These are phyloP conservation scores for Podospora sp. DNA, from an alignment of 495 filamentous ascomycete genomes.

Conservation along the genomic window DNA sequence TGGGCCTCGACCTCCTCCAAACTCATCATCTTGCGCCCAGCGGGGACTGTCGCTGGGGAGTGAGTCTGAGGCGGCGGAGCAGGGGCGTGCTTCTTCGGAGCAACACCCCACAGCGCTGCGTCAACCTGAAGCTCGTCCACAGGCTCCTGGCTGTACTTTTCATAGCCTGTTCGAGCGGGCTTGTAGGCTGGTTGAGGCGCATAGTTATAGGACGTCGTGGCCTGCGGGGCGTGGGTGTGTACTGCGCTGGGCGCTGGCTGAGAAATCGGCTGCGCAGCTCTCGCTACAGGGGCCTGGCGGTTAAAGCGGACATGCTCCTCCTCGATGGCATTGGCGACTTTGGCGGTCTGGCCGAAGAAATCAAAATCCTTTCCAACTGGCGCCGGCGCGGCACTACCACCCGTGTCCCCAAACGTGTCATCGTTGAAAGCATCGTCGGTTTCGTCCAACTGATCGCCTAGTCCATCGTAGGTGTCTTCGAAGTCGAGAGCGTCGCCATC, in stretches of 20 bases:
- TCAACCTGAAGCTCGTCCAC: constrained; percentile 89
- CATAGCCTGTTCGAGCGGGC: constrained; percentile 77
- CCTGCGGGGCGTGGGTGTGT: constrained; percentile 28
- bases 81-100: constrained; percentile 57
- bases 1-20: constrained; percentile 96
- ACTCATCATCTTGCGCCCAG: constrained; percentile 85
- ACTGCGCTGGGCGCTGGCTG: constrained; percentile 32
- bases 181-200: constrained; percentile 49
- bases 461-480: constrained; percentile 96
- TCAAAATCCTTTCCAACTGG: constrained; percentile 90
- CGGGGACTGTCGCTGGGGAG: constrained; percentile 32
- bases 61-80: constrained; percentile 36
- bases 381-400: constrained; percentile 32
- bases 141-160: constrained; percentile 74
- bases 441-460: constrained; percentile 90
- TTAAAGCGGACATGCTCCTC: constrained; percentile 86
- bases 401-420: constrained; percentile 82
- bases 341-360: constrained; percentile 89
- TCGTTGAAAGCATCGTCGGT: constrained; percentile 95
- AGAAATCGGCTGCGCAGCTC: constrained; percentile 39
- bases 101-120: constrained; percentile 86
- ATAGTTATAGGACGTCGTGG: constrained; percentile 42
- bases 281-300: constrained; percentile 59
- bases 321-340: constrained; percentile 78
- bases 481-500: constrained; percentile 88